Conservation (phyloP, 2,329 filamentous ascomycete genomes). For the Xylaria sp. region DNA sequence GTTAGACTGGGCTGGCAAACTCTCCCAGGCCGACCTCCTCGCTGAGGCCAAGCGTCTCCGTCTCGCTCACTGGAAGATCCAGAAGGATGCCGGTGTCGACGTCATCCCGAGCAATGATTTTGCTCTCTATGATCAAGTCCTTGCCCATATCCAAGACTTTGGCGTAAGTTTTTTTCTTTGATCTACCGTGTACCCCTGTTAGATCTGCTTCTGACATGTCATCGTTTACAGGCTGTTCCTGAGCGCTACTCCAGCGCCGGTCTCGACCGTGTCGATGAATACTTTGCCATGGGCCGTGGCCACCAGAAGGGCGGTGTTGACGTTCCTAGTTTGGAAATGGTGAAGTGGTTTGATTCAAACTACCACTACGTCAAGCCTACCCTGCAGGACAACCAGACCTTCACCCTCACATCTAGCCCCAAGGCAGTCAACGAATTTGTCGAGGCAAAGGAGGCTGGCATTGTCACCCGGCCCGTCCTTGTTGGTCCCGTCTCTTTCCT, state of each 20-base stretch:
- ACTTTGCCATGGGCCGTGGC: constrained; percentile 99
- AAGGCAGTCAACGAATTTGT: constrained; percentile 95
- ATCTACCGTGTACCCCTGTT: background rate
- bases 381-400: constrained; percentile 93
- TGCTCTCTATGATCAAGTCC: constrained; percentile 96
- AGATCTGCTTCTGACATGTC: constrained; percentile 29
- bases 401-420: constrained; percentile 84
- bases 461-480: constrained; percentile 89
- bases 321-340: constrained; percentile 96
- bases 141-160: constrained; percentile 98
- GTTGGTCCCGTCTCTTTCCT: constrained; percentile 98
- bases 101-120: constrained; percentile 99
- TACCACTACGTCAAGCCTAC: constrained; percentile 99
- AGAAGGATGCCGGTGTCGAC: constrained; percentile 97
- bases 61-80: constrained; percentile 98
- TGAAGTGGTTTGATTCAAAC: constrained; percentile 99
- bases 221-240: constrained; percentile 72
- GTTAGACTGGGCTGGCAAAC: constrained; percentile 86
- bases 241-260: constrained; percentile 92
- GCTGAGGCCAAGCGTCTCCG: constrained; percentile 96
- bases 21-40: constrained; percentile 88
- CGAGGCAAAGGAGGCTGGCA: constrained; percentile 97
- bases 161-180: constrained; percentile 65
- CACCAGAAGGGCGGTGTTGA: constrained; percentile 95
- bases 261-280: constrained; percentile 89